Evolutionary conservation across 208 protist genomes (phyloP).

Genomic region (Endotrypanum monterogeii): DNA sequence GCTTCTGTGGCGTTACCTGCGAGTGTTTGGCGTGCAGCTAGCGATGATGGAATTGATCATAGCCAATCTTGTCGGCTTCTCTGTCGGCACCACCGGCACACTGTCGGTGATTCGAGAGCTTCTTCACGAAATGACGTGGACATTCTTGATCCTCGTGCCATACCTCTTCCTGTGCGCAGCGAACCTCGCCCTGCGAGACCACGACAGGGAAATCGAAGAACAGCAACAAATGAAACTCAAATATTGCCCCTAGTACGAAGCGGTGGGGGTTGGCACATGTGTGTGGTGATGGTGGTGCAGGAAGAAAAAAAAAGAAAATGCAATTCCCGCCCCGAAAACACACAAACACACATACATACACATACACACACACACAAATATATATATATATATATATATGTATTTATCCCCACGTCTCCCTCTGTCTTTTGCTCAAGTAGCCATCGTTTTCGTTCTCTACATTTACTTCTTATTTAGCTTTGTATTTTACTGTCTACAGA

Average conservation of each 20-base stretch:
- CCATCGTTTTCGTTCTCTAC: background rate
- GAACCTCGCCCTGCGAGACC: slow-evolving; percentile 53
- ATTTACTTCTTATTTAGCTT: background rate
- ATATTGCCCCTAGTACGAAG: slow-evolving; percentile 26
- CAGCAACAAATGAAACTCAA: slow-evolving; percentile 33
- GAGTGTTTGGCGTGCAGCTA: slow-evolving; percentile 27
- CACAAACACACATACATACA: no score
- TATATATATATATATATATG: no score
- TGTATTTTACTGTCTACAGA: no score
- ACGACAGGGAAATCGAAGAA: slow-evolving; percentile 56
- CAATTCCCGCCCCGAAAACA: no score
- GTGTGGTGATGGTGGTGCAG: background rate
- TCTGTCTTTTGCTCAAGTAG: no score
- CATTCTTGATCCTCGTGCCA: slow-evolving; percentile 20
- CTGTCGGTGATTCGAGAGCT: slow-evolving; percentile 18
- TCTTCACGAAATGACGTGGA: slow-evolving; percentile 18
- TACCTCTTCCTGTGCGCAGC: slow-evolving; percentile 53
- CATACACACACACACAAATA: no score
- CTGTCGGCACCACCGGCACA: slow-evolving; percentile 23
- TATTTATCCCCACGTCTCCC: no score
- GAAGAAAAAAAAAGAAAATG: no score
- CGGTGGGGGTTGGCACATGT: background rate
- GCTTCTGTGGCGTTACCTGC: slow-evolving; percentile 28
- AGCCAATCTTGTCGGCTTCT: slow-evolving; percentile 64
- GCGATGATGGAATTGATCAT: slow-evolving; percentile 48